Evolutionary conservation across 768 basidiomycete genomes (phyloP), one percentile per base, ranked within the genome.

Genomic region (Lepiota venenata): DNA sequence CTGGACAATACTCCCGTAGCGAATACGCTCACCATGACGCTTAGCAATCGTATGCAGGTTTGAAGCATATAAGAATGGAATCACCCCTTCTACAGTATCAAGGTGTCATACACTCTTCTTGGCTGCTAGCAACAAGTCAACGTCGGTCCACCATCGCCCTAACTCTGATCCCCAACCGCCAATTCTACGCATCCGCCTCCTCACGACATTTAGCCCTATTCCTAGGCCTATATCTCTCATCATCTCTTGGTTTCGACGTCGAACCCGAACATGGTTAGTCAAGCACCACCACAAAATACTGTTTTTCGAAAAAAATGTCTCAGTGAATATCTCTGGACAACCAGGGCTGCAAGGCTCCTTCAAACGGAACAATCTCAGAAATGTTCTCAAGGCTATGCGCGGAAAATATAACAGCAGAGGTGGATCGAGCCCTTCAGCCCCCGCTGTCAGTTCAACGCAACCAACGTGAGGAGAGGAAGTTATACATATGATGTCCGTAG

Each of bases 361-460:
- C 18, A 74, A 56, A 1, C 71, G 47, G 9, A 77, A 45, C 10
- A 82, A 54, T 18, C 83, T 75, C 55, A 70, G 61, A n/a, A 83
- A 60, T 0, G 84, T 87, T 44, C 85, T 74, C 50, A 70, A 58
- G 55, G 78, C 61, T 21, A 86, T 59, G 14, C 86, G 81, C 18
- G 85, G 83, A 50, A 87, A 73, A 68, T 87, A 88, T 9, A 80
- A 65, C 8, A 69, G 15, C 32, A 87, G 67, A 11, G 85, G 87
- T 7, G 85, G 84, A 58, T 87, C 85, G 18, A 88, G 69, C 87
- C 87, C 85, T 88, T 52, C 12, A 36, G 18, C 18, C 14, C 14
- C 41, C n/a, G 2, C 21, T 45, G 27, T 32, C 32, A 22, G 46
- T 15, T 0, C 35, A 43, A 2, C 37, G n/a, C 42, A 21, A 47